Evolutionary conservation across 106 monocot genomes (phyloP).

Genomic region (Dendrobium chrysotoxum): DNA sequence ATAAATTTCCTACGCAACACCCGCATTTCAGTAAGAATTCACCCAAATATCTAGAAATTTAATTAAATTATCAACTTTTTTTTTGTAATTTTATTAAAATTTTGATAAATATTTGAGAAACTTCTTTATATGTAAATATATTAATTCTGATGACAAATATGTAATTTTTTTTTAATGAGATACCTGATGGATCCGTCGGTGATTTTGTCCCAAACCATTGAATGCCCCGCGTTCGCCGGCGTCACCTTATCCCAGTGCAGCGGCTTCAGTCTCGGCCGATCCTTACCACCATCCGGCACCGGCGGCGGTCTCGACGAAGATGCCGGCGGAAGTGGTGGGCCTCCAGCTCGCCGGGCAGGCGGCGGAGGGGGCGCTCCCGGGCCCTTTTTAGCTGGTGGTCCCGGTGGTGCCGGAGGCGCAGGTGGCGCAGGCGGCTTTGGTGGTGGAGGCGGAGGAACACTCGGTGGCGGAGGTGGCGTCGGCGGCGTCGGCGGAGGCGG

Average conservation of each 20-base stretch:
- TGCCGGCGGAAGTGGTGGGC: constrained; percentile 12
- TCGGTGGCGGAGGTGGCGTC: no score
- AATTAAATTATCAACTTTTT: no score
- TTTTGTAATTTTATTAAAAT: no score
- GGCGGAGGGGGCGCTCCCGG: constrained; percentile 26
- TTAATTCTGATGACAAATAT: no score
- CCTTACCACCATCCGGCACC: constrained; percentile 17
- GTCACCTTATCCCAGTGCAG: constrained; percentile 87
- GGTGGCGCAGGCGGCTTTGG: constrained; percentile 10
- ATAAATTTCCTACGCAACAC: no score
- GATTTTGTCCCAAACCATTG: constrained; percentile 93
- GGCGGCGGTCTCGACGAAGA: constrained; percentile 15
- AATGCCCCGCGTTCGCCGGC: constrained; percentile 50
- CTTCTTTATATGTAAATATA: no score
- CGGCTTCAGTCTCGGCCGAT: constrained; percentile 58
- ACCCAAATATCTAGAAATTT: no score
- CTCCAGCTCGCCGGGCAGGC: constrained; percentile 7
- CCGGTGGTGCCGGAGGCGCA: constrained; percentile 13
- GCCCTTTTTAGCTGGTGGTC: constrained; percentile 8
- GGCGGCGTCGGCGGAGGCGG: neutral
- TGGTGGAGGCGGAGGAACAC: no score
- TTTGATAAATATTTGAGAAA: no score
- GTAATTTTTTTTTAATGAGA: no score
- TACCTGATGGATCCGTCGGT: constrained; percentile 73
- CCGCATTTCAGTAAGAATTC: no score